phyloP scores from a whole-genome alignment of 495 filamentous ascomycete genomes.

The Penicillium waksmanii region DNA sequence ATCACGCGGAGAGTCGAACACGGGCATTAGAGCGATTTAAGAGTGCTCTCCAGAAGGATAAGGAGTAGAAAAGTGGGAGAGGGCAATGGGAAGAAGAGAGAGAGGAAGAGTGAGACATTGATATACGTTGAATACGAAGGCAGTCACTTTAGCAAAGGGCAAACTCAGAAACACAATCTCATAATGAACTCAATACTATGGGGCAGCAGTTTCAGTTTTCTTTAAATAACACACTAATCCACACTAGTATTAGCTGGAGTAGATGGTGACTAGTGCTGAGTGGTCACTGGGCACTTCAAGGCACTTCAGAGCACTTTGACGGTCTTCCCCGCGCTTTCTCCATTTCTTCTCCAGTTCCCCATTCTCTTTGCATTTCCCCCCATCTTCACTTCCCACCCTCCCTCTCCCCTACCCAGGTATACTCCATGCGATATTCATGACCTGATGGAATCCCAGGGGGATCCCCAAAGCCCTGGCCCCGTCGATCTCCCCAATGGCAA shows the following conservation, averaged over 20 bases:
- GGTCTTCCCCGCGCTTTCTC: constrained; percentile 18
- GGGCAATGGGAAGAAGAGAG: not conserved
- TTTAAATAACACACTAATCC: too few relatives aligned
- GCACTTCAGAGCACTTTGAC: too few relatives aligned
- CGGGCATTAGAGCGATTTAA: constrained; percentile 76
- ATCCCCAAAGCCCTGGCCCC: constrained; percentile 28
- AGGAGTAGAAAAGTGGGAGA: not conserved
- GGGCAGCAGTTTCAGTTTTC: too few relatives aligned
- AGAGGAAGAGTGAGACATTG: not conserved
- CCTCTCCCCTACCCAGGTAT: too few relatives aligned
- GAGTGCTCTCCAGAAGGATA: constrained; percentile 40
- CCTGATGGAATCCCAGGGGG: constrained; percentile 44
- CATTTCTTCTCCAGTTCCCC: not conserved
- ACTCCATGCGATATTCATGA: constrained; percentile 23
- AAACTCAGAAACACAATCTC: too few relatives aligned
- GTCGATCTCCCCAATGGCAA: constrained; percentile 42
- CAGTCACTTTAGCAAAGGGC: not conserved
- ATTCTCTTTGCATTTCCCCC: constrained; percentile 3
- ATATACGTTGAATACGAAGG: not conserved
- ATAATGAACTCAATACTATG: too few relatives aligned
- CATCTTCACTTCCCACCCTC: not conserved
- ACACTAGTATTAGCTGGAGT: not conserved
- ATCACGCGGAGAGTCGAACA: constrained; percentile 70
- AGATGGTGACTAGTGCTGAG: too few relatives aligned
- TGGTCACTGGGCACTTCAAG: too few relatives aligned